Evolutionary conservation across 768 basidiomycete genomes (phyloP), one percentile per base, ranked within the genome.

Genomic region (Pleurotus djamor): DNA sequence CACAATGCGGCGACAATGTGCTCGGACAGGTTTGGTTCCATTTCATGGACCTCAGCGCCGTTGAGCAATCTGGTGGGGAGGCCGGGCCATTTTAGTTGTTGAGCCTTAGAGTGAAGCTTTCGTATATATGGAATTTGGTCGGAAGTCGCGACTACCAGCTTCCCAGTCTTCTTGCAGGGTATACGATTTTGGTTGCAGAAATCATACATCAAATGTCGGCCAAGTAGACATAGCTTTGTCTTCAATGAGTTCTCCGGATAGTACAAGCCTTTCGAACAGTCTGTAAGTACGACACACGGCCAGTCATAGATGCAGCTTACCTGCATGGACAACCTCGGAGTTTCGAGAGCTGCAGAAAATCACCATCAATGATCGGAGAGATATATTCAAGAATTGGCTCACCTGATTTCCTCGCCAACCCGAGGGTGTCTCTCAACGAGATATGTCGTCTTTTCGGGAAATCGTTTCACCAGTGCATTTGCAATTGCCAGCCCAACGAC

Each of bases 261-360:
- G 68, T 94, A 94, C 1, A 94, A 75, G 28, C 92, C 92, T 93
- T 64, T 43, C 59, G 32, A 38, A 32, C 50, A 33, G 37, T 16
- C 28, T 32, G n/a, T 56, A 36, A 21, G 34, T 35, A 17, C 6
- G 21, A 4, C 9, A 21, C n/a, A 48, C 38, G 36, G 9, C 14
- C 52, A 32, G 41, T 38, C 35, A 6, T 33, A 7, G 34, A 21
- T 36, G 3, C 17, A 21, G 61, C 68, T 45, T 67, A 86, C 91
- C 94, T 61, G 92, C 88, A 74, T 98, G 96, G 32, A 98, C 90
- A 21, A 98, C 96, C 68, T 97, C 96, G 0, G 94, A 96, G 70
- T 96, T 97, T 13, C 96, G 85, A 43, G 92, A 94, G 70, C 94
- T 95, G 1, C 13, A 38, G 14, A 47, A 7, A 14, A 47, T 10